Percentiles rank a stretch among this genome's conserved stretches.
Conservation (phyloP, 148 eudicot genomes). For the Pouteria glomerata region DNA sequence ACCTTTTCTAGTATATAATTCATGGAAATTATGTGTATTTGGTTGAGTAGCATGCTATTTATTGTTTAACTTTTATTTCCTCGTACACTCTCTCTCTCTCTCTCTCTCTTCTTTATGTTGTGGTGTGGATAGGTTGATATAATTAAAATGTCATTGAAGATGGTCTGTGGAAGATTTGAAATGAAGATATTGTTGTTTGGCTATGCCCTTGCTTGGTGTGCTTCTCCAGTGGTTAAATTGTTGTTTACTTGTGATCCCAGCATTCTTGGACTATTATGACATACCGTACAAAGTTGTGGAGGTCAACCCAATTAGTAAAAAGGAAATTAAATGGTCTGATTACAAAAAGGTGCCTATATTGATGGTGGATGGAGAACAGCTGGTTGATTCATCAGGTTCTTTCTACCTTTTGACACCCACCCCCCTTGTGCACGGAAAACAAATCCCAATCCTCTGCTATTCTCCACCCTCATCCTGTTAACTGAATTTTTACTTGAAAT, state of each 20-base stretch:
- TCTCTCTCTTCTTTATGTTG: no score
- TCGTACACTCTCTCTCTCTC: no score
- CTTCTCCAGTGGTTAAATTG: not conserved
- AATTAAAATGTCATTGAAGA: not conserved
- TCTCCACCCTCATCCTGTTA: not conserved
- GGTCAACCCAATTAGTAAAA: constrained; percentile 72
- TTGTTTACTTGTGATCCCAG: constrained; percentile 25
- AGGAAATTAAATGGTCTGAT: constrained; percentile 81
- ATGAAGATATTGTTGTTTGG: not conserved
- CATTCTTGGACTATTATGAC: constrained; percentile 67
- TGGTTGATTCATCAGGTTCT: constrained; percentile 73
- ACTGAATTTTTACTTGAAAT: not conserved
- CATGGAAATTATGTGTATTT: no score
- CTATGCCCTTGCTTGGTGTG: not conserved
- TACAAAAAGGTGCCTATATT: constrained; percentile 73
- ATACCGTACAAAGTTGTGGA: constrained; percentile 78
- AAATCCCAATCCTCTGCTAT: no score
- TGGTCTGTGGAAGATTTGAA: not conserved
- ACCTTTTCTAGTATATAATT: no score
- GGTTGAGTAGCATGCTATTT: not conserved
- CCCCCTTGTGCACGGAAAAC: not conserved
- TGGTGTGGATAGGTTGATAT: not conserved
- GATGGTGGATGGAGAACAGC: constrained; percentile 63
- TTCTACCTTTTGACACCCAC: not conserved
- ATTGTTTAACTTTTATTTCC: not conserved